Evolutionary conservation across 177 flowering plant genomes (phyloP), one percentile per base, ranked within the genome.

Genomic region (Vitis hybrid): DNA sequence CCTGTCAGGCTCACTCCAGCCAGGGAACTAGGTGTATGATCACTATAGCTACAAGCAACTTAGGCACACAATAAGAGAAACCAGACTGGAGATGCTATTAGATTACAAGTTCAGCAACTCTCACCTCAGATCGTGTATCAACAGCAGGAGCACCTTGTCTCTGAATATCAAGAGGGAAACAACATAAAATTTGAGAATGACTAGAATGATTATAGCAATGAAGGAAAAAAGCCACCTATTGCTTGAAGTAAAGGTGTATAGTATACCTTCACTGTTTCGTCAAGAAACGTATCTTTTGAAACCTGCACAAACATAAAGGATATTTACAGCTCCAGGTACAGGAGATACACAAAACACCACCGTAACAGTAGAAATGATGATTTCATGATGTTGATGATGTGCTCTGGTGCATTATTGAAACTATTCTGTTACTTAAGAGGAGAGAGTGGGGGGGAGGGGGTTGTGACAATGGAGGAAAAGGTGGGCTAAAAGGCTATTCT

Each of bases 81-180:
- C 30, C 5, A 48, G 2, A n/a, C 34, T 66, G 10, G 51, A 26
- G 60, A 14, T 4, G 19, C 30, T 26, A 8, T 14, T 15, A 64
- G 17, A 66, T 52, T 26, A 64, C 4, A 74, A 60, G 45, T 63
- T 56, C 30, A 72, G 45, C 3, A 6, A 55, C 57, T 69, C 87
- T 82, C 74, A 91, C 97, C 92, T 86, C 88, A 15, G 83, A 67
- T 69, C 97, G 82, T 50, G 75, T 71, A 74, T 89, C 92, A 54
- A 81, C 64, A 40, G 75, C 54, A 54, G 79, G 50, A 51, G 68
- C 48, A n/a, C 76, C 72, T 19, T 69, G 82, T 74, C 67, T 80
- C 91, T 90, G 89, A 17, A 73, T 55, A 64, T 69, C 14, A 75
- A 75, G 55, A 60, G 52, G 52, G 17, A 56, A 59, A 55, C 11